Base-by-base conservation (phyloP, 805 yeast species). In the Pichia thaimueangensis region DNA sequence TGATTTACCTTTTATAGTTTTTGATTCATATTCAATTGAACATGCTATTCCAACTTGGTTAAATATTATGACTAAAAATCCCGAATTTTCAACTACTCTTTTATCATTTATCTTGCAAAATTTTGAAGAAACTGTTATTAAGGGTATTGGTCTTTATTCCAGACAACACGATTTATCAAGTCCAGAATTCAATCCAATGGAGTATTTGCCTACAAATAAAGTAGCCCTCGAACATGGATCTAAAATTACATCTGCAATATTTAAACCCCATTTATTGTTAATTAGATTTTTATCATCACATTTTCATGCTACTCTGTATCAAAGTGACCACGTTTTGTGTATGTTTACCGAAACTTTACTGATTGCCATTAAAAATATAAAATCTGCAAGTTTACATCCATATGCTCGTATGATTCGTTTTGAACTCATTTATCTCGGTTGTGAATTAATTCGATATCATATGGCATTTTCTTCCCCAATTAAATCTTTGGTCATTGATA, bases 171-270 rank as follows among this genome's bases (percentile, higher is more conserved):
- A 88, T 58, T 58, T 76, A 6, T 55, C 53, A 1, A 65, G 70
- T 42, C 81, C 91, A 20, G 85, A 81, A 42, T 81, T 69, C 59
- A 64, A 75, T 49, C 71, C 69, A 39, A 93, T 93, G 98, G 93
- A 86, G 49, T 93, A 93, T 54, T 66, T 88, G 1, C 97, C 98
- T 10, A 80, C 94, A 35, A 80, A 83, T 62, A 80, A 78, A 50
- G 67, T 68, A 35, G 70, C 68, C 6, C 70, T 81, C 7, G 74
- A 74, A 41, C 76, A 73, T 46, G 63, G 67, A 27, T 78, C 86
- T 0, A 59, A 63, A 2, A 49, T 58, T 2, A 78, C 80, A 1
- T 68, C 73, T 5, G 64, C 69, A 39, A 59, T 69, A 5, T 64
- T 76, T 47, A 63, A 79, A 41, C 85, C 94, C 0, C 97, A 93